Conservation (phyloP, 2,329 filamentous ascomycete genomes). For the Talaromyces amestolkiae region DNA sequence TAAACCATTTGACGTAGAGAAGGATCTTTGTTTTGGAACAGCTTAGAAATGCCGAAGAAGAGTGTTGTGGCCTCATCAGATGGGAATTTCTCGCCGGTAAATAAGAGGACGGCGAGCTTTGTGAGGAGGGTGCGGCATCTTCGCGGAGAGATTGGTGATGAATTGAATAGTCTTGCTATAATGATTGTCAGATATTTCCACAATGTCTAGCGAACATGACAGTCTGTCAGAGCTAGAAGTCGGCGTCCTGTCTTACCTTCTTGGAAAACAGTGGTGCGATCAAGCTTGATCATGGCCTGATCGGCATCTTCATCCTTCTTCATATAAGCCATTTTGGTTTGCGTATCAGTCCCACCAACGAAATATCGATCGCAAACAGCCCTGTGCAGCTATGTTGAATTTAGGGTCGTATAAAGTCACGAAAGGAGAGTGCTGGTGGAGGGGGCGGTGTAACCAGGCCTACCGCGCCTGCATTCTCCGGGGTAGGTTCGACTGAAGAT, state of each 20-base stretch:
- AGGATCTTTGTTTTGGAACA: slow-evolving; percentile 99
- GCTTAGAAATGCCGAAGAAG: slow-evolving; percentile 98
- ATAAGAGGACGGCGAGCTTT: slow-evolving; percentile 93
- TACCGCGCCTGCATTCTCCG: slow-evolving; percentile 36
- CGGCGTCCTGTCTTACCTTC: slow-evolving; percentile 66
- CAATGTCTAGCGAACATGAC: not conserved
- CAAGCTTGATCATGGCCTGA: slow-evolving; percentile 89
- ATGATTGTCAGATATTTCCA: slow-evolving; percentile 5
- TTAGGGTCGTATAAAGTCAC: slow-evolving; percentile 26
- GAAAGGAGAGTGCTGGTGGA: slow-evolving; percentile 8
- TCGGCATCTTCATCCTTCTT: slow-evolving; percentile 99
- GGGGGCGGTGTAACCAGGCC: slow-evolving; percentile 25
- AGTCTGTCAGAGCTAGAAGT: not conserved
- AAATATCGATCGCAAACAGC: not conserved
- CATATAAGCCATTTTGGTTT: slow-evolving; percentile 77
- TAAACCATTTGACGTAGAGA: slow-evolving; percentile 98
- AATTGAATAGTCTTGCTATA: slow-evolving; percentile 93
- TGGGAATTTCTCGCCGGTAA: slow-evolving; percentile 95
- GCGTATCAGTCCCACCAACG: slow-evolving; percentile 25
- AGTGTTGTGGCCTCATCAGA: slow-evolving; percentile 96
- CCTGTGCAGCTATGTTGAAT: not conserved
- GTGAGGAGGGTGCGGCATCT: slow-evolving; percentile 96
- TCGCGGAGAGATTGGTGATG: slow-evolving; percentile 91
- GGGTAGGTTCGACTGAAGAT: not conserved
- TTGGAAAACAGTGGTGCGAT: slow-evolving; percentile 96